These are phyloP conservation scores for Sclerotinia spermophila DNA, from an alignment of 2,329 filamentous ascomycete genomes.

Conservation along the genomic window DNA sequence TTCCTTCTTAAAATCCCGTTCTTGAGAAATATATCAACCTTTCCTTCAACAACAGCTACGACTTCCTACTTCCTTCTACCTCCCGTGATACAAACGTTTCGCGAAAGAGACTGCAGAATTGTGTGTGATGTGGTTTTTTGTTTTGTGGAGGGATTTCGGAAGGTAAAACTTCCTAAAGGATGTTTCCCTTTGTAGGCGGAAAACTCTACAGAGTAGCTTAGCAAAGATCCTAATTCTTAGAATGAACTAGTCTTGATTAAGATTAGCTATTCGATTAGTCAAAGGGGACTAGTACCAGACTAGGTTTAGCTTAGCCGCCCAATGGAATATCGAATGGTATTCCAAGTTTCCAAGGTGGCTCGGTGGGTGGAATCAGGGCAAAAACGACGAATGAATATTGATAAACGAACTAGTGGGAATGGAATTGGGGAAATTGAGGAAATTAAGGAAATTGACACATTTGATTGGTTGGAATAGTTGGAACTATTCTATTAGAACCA, in stretches of 20 bases:
- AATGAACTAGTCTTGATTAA: background rate
- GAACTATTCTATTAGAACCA: background rate
- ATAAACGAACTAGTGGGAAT: slow-evolving; percentile 6
- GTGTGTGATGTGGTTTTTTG: slow-evolving; percentile 19
- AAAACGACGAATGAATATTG: background rate
- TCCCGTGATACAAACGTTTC: slow-evolving; percentile 34
- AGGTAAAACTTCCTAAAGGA: slow-evolving; percentile 12
- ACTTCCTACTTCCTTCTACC: slow-evolving; percentile 36
- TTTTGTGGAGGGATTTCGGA: slow-evolving; percentile 17
- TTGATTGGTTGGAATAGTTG: background rate
- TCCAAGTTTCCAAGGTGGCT: background rate
- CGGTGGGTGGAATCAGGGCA: background rate
- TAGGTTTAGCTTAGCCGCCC: background rate
- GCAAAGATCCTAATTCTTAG: slow-evolving; percentile 2
- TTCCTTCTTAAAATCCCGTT: slow-evolving; percentile 21
- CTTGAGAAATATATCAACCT: slow-evolving; percentile 29
- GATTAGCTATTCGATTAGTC: background rate
- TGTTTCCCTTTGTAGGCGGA: slow-evolving; percentile 12
- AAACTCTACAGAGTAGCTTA: slow-evolving; percentile 14
- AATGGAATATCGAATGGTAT: background rate
- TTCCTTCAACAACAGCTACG: slow-evolving; percentile 30
- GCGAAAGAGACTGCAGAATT: slow-evolving; percentile 28
- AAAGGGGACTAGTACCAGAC: background rate
- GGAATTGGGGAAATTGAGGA: background rate
- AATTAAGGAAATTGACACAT: background rate